Evolutionary conservation across 805 yeast genomes (phyloP).

Genomic region (Candida easanensis): DNA sequence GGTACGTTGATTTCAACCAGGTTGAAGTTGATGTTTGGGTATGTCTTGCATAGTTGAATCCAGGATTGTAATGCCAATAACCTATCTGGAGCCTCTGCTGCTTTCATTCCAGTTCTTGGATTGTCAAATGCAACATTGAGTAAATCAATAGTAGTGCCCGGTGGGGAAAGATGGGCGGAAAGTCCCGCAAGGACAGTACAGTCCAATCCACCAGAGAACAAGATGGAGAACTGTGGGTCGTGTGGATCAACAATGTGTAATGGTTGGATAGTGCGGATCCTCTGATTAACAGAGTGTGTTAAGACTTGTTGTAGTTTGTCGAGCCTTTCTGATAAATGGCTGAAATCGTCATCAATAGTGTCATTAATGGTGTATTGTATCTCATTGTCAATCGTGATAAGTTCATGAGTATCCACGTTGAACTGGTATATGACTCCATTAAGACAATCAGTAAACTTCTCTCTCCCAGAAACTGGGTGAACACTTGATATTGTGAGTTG

Average conservation of each 20-base stretch:
- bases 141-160: constrained; percentile 55
- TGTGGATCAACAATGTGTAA: constrained; percentile 32
- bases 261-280: constrained; percentile 65
- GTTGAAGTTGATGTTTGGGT: constrained; percentile 39
- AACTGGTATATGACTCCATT: constrained; percentile 49
- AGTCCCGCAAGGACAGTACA: constrained; percentile 77
- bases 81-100: constrained; percentile 83
- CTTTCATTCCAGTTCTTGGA: constrained; percentile 63
- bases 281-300: constrained; percentile 38
- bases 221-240: constrained; percentile 46
- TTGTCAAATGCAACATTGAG: constrained; percentile 91
- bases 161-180: constrained; percentile 32
- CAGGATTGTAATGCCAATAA: constrained; percentile 65
- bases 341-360: constrained; percentile 20
- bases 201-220: constrained; percentile 95
- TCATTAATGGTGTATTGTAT: constrained; percentile 21
- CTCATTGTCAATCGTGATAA: constrained; percentile 20
- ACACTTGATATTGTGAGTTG: constrained; percentile 49
- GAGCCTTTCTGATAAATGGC: constrained; percentile 11
- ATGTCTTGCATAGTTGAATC: constrained; percentile 43
- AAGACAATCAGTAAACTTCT: constrained; percentile 50
- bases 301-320: constrained; percentile 30
- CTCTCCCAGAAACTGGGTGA: constrained; percentile 31
- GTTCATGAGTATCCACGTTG: constrained; percentile 25
- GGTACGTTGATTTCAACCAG: constrained; percentile 72